Evolutionary conservation across 2,329 filamentous ascomycete genomes (phyloP).

Genomic region (Pseudopyrenochaeta lycopersici): DNA sequence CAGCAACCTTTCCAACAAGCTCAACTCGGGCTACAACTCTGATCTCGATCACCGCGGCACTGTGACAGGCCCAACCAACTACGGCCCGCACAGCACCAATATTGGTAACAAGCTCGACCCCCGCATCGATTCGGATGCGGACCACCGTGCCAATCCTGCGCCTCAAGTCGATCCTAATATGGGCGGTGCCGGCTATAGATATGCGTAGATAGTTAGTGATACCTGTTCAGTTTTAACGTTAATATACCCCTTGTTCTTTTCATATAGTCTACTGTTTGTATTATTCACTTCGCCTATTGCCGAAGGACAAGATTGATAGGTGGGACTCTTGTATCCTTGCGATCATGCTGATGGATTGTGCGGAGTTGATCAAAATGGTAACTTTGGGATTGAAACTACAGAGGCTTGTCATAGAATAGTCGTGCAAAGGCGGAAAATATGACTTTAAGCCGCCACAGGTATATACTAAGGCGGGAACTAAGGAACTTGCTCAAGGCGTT

Average conservation of each 20-base stretch:
- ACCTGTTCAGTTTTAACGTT: conserved; percentile 11
- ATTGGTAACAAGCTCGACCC: conserved; percentile 47
- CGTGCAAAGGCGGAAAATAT: too few relatives aligned
- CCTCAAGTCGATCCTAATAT: conserved; percentile 5
- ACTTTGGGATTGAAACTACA: too few relatives aligned
- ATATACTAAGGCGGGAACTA: too few relatives aligned
- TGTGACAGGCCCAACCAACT: conserved; percentile 30
- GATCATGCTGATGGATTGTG: too few relatives aligned
- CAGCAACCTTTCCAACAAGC: conserved; percentile 43
- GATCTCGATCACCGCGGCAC: conserved; percentile 25
- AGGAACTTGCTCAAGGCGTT: conserved; percentile 6
- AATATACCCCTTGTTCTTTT: conserved; percentile 20
- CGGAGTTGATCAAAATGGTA: too few relatives aligned
- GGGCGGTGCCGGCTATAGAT: conserved; percentile 18
- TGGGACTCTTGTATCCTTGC: too few relatives aligned
- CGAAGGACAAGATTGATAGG: too few relatives aligned
- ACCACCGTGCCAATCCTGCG: conserved; percentile 23
- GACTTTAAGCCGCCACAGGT: not conserved
- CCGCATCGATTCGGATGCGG: conserved; percentile 33
- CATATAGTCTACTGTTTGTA: not conserved
- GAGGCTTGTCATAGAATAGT: too few relatives aligned
- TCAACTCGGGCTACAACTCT: conserved; percentile 42
- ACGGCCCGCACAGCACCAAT: conserved; percentile 42
- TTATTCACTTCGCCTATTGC: too few relatives aligned
- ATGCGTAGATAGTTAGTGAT: conserved; percentile 26